These are phyloP conservation scores for Lobulomyces angularis DNA, from an alignment of 192 early-diverging fungal genomes.

Conservation along the genomic window DNA sequence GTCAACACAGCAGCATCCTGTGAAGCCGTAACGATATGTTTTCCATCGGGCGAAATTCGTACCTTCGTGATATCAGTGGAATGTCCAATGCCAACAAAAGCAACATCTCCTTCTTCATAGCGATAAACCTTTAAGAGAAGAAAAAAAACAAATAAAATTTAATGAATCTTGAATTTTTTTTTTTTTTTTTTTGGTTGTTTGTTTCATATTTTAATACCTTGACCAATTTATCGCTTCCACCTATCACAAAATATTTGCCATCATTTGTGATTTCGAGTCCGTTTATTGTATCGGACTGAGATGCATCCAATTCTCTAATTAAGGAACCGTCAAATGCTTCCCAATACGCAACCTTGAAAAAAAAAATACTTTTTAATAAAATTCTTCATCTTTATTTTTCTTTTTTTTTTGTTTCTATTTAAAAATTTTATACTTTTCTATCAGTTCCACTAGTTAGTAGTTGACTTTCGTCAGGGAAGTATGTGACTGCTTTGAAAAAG, in stretches of 20 bases:
- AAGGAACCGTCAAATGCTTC: conserved; percentile 47
- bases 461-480: conserved; percentile 48
- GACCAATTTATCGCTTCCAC: conserved; percentile 46
- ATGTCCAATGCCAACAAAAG: conserved; percentile 39
- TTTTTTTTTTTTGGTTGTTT: too few species aligned
- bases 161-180: too few species aligned
- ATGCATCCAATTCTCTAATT: conserved; percentile 46
- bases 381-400: not conserved
- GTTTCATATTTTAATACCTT: conserved; percentile 24
- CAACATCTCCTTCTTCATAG: conserved; percentile 45
- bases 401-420: too few species aligned
- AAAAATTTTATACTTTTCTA: conserved; percentile 30
- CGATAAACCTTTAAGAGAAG: conserved; percentile 26
- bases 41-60: conserved; percentile 36
- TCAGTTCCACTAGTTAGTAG: conserved; percentile 44
- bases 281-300: conserved; percentile 45
- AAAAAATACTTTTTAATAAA: not conserved
- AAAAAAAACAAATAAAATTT: conserved; percentile 15
- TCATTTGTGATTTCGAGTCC: conserved; percentile 40
- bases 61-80: conserved; percentile 51
- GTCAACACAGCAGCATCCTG: conserved; percentile 40
- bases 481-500: conserved; percentile 43
- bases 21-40: conserved; percentile 31
- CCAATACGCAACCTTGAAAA: conserved; percentile 40
- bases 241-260: conserved; percentile 41